phyloP scores from a whole-genome alignment of 768 basidiomycete species.

The Boletus tylopilopsis region DNA sequence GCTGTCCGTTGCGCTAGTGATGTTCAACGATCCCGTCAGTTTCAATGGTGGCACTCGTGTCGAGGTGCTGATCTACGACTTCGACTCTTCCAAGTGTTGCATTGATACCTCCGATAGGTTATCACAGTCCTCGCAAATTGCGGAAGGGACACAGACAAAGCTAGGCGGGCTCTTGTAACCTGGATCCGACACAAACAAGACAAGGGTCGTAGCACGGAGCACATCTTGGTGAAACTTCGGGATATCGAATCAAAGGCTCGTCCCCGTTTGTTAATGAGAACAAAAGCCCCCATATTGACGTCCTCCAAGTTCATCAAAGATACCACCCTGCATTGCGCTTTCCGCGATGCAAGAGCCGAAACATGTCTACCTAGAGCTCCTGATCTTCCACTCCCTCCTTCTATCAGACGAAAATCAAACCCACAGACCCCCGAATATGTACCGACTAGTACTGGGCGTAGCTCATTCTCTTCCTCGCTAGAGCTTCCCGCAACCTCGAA shows the following conservation, averaged over 20 bases:
- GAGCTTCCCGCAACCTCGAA: not conserved
- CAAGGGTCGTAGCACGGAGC: constrained; percentile 28
- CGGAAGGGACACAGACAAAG: constrained; percentile 25
- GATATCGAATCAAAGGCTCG: constrained; percentile 29
- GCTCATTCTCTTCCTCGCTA: not conserved
- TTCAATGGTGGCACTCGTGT: constrained; percentile 29
- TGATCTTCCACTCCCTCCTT: constrained; percentile 23
- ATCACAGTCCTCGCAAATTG: constrained; percentile 33
- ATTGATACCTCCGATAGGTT: constrained; percentile 19
- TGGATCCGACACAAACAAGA: constrained; percentile 30
- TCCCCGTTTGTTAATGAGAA: not conserved
- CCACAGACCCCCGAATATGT: not conserved
- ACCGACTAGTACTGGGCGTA: not conserved
- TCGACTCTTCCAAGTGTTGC: not conserved
- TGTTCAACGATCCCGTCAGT: constrained; percentile 25
- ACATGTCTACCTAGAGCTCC: constrained; percentile 26
- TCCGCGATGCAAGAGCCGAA: constrained; percentile 31
- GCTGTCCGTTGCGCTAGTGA: not conserved
- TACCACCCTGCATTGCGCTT: constrained; percentile 25
- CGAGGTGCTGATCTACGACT: constrained; percentile 16
- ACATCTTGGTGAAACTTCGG: constrained; percentile 27
- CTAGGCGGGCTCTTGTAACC: constrained; percentile 26
- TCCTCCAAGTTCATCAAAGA: constrained; percentile 29
- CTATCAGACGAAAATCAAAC: not conserved
- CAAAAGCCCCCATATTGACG: not conserved